These are phyloP conservation scores for Vitis rupestris DNA, from an alignment of 164 flowering plant genomes.

Conservation along the genomic window DNA sequence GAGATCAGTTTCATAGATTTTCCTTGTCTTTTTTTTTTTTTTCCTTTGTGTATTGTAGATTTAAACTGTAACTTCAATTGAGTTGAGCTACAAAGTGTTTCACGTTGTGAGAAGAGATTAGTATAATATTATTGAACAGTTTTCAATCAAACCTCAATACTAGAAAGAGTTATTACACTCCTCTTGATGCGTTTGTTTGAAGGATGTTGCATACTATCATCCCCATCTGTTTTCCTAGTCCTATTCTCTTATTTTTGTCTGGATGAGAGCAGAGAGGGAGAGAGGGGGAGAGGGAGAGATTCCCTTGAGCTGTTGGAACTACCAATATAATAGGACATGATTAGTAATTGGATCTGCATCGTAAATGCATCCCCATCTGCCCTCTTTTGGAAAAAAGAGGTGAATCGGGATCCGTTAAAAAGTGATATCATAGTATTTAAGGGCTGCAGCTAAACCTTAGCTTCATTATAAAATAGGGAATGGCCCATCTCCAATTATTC, in stretches of 20 bases:
- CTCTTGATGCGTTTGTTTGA: background rate
- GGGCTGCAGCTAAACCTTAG: too few relatives aligned
- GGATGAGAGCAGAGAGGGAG: too few relatives aligned
- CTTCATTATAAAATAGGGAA: too few relatives aligned
- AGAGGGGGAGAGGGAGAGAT: conserved; percentile 16
- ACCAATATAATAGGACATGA: conserved; percentile 15
- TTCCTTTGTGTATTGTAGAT: background rate
- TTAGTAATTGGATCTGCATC: conserved; percentile 22
- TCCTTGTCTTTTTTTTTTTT: background rate
- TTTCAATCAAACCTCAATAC: conserved; percentile 5
- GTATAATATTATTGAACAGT: background rate
- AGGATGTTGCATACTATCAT: background rate
- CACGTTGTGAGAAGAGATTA: conserved; percentile 10
- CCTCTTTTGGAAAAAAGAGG: background rate
- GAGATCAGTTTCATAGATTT: background rate
- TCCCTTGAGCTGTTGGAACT: conserved; percentile 19
- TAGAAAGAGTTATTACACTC: background rate
- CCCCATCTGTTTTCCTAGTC: too few relatives aligned
- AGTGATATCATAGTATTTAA: background rate
- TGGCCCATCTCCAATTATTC: too few relatives aligned
- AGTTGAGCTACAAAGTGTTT: conserved; percentile 7
- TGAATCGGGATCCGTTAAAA: background rate
- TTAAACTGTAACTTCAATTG: conserved; percentile 15
- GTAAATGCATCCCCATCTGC: conserved; percentile 18
- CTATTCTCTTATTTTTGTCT: background rate